phyloP scores from a whole-genome alignment of 2,329 filamentous ascomycete species.

The Cordyceps javanica region DNA sequence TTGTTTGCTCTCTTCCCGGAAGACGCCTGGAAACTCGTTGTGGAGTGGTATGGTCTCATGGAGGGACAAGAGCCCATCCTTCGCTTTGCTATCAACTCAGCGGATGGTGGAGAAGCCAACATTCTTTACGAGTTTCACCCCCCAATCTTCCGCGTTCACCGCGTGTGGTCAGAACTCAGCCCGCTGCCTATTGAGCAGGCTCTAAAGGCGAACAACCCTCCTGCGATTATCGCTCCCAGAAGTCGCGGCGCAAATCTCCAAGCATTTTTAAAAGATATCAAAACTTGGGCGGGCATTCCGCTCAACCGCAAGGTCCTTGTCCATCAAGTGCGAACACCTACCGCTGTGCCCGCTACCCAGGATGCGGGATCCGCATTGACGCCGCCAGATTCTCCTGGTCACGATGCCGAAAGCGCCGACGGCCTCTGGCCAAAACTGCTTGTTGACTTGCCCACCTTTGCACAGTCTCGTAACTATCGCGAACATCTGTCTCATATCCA shows the following conservation, averaged over 20 bases:
- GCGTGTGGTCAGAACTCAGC: conserved; percentile 59
- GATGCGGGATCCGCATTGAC: conserved; percentile 32
- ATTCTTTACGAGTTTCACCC: conserved; percentile 79
- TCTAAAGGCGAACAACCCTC: conserved; percentile 53
- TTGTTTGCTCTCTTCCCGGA: conserved; percentile 73
- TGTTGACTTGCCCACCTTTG: conserved; percentile 50
- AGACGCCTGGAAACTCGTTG: conserved; percentile 74
- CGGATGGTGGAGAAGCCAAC: conserved; percentile 54
- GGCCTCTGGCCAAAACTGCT: conserved; percentile 38
- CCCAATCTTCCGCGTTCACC: conserved; percentile 77
- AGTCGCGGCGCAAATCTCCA: conserved; percentile 66
- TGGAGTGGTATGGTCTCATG: conserved; percentile 75
- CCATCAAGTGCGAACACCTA: conserved; percentile 52
- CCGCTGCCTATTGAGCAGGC: conserved; percentile 51
- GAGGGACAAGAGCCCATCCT: conserved; percentile 64
- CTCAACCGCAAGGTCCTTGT: conserved; percentile 68
- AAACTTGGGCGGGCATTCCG: conserved; percentile 62
- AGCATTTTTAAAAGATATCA: conserved; percentile 70
- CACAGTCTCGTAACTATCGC: conserved; percentile 23
- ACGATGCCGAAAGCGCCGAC: conserved; percentile 21
- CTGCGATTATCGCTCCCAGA: conserved; percentile 61
- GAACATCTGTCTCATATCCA: conserved; percentile 20
- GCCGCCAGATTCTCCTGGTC: conserved; percentile 35
- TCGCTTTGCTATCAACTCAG: conserved; percentile 72
- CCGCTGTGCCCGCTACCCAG: conserved; percentile 28